Evolutionary conservation across 2,329 filamentous ascomycete species (phyloP).

Genomic region (Fusarium begoniae): DNA sequence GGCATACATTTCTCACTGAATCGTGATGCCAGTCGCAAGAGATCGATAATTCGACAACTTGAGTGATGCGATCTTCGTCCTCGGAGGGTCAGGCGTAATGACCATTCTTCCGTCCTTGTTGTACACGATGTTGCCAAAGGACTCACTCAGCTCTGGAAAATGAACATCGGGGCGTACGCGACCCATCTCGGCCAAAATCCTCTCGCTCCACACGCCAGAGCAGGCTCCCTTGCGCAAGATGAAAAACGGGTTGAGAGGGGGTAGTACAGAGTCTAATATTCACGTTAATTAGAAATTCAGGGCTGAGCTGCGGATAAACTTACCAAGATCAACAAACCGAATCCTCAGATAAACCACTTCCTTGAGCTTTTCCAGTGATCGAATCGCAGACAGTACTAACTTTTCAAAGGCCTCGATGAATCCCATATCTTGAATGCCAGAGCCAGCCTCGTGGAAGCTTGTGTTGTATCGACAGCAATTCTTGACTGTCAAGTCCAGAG

Average conservation of each 20-base stretch:
- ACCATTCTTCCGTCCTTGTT: constrained; percentile 68
- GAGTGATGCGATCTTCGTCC: constrained; percentile 62
- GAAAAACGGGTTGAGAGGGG: constrained; percentile 78
- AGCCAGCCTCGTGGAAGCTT: constrained; percentile 69
- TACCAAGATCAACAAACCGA: constrained; percentile 77
- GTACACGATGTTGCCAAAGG: constrained; percentile 67
- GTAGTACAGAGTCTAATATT: constrained; percentile 70
- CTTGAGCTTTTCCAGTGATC: constrained; percentile 66
- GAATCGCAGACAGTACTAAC: constrained; percentile 71
- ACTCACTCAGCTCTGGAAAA: constrained; percentile 71
- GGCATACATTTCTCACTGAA: constrained; percentile 40
- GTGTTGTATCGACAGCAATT: constrained; percentile 72
- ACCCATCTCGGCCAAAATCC: constrained; percentile 69
- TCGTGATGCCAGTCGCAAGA: constrained; percentile 52
- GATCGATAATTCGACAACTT: constrained; percentile 67
- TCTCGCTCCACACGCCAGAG: constrained; percentile 77
- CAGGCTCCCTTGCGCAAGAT: constrained; percentile 68
- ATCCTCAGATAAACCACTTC: constrained; percentile 73
- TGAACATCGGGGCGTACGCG: constrained; percentile 65
- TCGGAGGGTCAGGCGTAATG: constrained; percentile 64
- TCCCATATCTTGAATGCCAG: constrained; percentile 75
- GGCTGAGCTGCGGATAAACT: constrained; percentile 33
- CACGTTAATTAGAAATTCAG: constrained; percentile 27
- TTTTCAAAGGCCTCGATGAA: constrained; percentile 78
- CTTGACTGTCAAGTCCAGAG: constrained; percentile 77